Evolutionary conservation across 2,329 filamentous ascomycete genomes (phyloP).

Genomic region (Emergomyces orientalis): DNA sequence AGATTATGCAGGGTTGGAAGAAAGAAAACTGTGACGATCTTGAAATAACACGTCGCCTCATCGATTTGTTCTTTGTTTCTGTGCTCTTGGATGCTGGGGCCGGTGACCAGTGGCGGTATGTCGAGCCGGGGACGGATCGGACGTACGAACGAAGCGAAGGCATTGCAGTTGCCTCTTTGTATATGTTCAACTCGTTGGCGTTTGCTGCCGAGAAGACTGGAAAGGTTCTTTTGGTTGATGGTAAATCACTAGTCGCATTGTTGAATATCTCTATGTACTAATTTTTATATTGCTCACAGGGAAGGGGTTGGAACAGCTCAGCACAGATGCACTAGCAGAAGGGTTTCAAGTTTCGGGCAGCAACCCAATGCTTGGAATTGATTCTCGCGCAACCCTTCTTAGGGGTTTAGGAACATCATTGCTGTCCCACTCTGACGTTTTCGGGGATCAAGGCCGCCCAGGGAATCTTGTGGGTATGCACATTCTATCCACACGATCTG

Average conservation of each 20-base stretch:
- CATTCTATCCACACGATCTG: not conserved
- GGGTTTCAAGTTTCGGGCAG: constrained; percentile 38
- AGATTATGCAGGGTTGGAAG: constrained; percentile 39
- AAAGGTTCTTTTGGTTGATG: constrained; percentile 26
- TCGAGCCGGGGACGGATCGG: constrained; percentile 29
- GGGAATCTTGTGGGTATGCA: constrained; percentile 41
- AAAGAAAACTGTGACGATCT: constrained; percentile 31
- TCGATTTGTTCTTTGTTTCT: constrained; percentile 54
- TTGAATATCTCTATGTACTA: not conserved
- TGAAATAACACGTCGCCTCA: constrained; percentile 45
- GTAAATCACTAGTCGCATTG: constrained; percentile 19
- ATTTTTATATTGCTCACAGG: constrained; percentile 18
- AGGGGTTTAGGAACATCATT: constrained; percentile 38
- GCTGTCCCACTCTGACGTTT: constrained; percentile 30
- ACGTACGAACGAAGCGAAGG: constrained; percentile 41
- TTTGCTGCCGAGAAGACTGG: constrained; percentile 25
- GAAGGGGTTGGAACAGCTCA: constrained; percentile 29
- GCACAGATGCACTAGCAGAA: constrained; percentile 26
- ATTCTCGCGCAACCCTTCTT: constrained; percentile 36
- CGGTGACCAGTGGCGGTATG: constrained; percentile 42
- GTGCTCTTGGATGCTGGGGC: constrained; percentile 50
- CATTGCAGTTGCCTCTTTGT: constrained; percentile 42
- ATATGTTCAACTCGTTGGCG: constrained; percentile 41
- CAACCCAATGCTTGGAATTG: constrained; percentile 42
- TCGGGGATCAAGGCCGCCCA: constrained; percentile 38